Base-by-base conservation (phyloP, 2,329 filamentous ascomycete genomes). In the Penicillium brevicompactum region DNA sequence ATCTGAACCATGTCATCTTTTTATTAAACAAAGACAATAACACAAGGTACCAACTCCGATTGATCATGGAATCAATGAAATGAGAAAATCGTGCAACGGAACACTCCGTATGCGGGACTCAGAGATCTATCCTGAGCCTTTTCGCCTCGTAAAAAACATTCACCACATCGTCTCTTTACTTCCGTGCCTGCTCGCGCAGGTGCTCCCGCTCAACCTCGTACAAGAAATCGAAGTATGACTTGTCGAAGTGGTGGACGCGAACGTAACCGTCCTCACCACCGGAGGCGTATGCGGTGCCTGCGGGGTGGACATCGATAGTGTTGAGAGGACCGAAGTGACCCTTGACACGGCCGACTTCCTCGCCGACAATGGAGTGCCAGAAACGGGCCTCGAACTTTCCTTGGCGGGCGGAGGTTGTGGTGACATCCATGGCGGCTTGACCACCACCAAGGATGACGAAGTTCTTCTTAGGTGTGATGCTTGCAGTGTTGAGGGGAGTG, bases 311-410 rank as follows among this genome's bases (percentile, higher is more conserved):
- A 46, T 94, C 92, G 67, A 99, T 91, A 60, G 94, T 97, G 84
- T 99, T 97, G 60, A 97, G 83, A 64, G 90, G 94, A 73, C 94
- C 94, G 78, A 99, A 99, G 78, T 99, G 94, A 61, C 94, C 94
- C 73, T 92, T 86, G 63, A 99, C 94, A 82, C 94, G 89, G 67
- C 94, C 94, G 70, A 97, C 93, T 82, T 99, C 94, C 78, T 99
- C 93, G 79, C 96, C 92, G 75, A 99, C 97, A 75, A 99, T 21
- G 38, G 38, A 41, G 87, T 99, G 94, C 84, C 97, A 99, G 84
- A 99, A 99, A 64, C 94, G 88, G 43, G 94, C 94, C 79, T 99
- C 94, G 82, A 99, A 99, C 81, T 97, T 97, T 80, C 94, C 94
- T 83, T 99, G 94, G 65, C 94, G 87, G 47, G 92, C 88, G 32